These are phyloP conservation scores for Amoeboaphelidium protococcarum DNA, from an alignment of 371 early-diverging fungal species.

Conservation along the genomic window DNA sequence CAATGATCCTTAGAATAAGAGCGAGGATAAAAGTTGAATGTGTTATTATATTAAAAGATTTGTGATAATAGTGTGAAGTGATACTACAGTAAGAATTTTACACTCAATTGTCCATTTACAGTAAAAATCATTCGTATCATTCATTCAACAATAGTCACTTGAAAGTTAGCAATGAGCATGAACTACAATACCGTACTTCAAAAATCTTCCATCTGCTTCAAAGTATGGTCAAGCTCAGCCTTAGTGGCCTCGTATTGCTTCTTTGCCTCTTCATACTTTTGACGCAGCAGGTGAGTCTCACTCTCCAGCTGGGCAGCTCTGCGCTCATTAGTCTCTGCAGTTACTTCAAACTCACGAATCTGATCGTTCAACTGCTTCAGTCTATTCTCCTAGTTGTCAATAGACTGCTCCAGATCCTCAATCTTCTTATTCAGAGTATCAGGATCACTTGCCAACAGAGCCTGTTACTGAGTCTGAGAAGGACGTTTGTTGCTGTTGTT, in stretches of 20 bases:
- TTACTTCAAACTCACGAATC: background rate
- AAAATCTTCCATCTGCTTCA: background rate
- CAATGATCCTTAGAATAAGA: too few species aligned
- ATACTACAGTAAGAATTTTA: too few species aligned
- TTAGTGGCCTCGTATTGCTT: background rate
- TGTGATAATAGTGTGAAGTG: too few species aligned
- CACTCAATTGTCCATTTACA: too few species aligned
- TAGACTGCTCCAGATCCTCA: background rate
- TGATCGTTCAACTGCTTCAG: background rate
- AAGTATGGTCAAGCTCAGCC: background rate
- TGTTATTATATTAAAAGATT: too few species aligned
- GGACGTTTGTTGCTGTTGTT: background rate
- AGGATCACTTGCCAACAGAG: background rate
- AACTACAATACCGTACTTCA: too few species aligned
- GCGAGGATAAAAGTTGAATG: too few species aligned
- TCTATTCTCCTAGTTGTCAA: background rate
- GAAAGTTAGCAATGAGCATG: too few species aligned
- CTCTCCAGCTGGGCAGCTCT: background rate
- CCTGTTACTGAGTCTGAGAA: background rate
- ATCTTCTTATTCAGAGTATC: background rate
- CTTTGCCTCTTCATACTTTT: background rate
- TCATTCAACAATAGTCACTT: too few species aligned
- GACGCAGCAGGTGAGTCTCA: background rate
- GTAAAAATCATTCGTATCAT: too few species aligned
- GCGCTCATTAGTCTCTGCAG: background rate